Base-by-base conservation (phyloP, 176 grass and related monocot species). In the Aegilops umbellulata region DNA sequence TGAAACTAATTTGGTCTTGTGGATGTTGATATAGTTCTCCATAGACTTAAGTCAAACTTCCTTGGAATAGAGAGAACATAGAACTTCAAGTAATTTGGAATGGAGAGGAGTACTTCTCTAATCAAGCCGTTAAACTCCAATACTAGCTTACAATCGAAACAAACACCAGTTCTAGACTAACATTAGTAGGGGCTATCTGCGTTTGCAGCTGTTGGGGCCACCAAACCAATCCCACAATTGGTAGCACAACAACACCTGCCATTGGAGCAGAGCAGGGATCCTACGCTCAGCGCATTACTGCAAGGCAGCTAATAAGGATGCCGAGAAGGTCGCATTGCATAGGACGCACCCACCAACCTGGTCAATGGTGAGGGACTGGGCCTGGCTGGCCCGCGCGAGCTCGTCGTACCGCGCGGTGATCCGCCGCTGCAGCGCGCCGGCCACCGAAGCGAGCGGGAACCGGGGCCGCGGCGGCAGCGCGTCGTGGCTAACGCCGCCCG, bases 321-420 rank as follows among this genome's bases (percentile, higher is more conserved):
- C 23, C 14, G 60, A 70, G 36, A 23, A 49, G 74, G 80, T 19
- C 5, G 46, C 44, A 76, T 22, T 75, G 72, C 72, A 75, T 49
- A 3, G 12, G 38, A 22, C 16, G 31, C 23, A 70, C 2, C 69
- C 22, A 57, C 34, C 3, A 34, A 98, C 96, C 93, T 98, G 93
- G 51, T 87, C 65, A 63, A 89, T 68, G 55, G 96, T 95, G 88
- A 92, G 70, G 51, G 75, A 75, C n/a, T 80, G 82, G 27, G 76
- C 88, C 73, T 92, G 88, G 83, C 88, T 98, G 19, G 93, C 93
- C 74, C 82, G 88, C 79, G 86, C 89, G 81, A 98, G 84, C 69
- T 95, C 90, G 86, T 95, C 96, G 77, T 98, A 98, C 23, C 86
- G 92, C 64, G 70, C 73, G 80, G 92, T 91, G 67, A 98, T 94